Conservation (phyloP, 805 yeast species). For the Zygosaccharomyces bisporus region DNA sequence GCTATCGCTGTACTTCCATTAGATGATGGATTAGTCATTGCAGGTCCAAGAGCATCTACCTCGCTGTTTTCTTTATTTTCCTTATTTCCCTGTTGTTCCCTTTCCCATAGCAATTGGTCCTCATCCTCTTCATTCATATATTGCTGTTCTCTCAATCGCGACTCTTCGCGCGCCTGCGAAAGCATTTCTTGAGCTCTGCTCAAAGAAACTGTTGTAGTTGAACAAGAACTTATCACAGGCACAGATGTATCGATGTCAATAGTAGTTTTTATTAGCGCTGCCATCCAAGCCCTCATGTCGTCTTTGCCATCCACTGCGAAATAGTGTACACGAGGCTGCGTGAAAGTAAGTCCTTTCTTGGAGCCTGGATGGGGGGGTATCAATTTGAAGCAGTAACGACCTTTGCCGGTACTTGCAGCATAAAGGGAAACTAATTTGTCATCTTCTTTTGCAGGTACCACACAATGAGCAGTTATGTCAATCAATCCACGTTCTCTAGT, state of each 20-base stretch:
- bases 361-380: conserved; percentile 98
- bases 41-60: conserved; percentile 19
- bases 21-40: conserved; percentile 14
- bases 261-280: conserved; percentile 90
- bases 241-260: conserved; percentile 91
- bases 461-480: conserved; percentile 93
- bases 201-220: conserved; percentile 91
- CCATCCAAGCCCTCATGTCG: conserved; percentile 94
- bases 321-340: conserved; percentile 93
- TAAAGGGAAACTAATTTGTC: conserved; percentile 81
- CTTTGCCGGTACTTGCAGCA: conserved; percentile 91
- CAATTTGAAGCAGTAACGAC: conserved; percentile 87
- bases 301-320: conserved; percentile 91
- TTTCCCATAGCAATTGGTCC: conserved; percentile 32
- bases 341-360: conserved; percentile 88
- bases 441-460: conserved; percentile 75
- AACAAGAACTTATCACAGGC: conserved; percentile 88
- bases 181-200: conserved; percentile 82
- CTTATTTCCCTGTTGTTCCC: conserved; percentile 21
- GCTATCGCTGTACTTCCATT: conserved; percentile 26
- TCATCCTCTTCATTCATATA: conserved; percentile 29
- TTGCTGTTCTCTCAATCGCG: conserved; percentile 51
- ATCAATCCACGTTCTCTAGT: conserved; percentile 85
- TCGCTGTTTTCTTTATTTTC: conserved; percentile 20
- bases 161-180: conserved; percentile 76